Conservation (phyloP, 2,329 filamentous ascomycete genomes). For the Penicillium sp. region DNA sequence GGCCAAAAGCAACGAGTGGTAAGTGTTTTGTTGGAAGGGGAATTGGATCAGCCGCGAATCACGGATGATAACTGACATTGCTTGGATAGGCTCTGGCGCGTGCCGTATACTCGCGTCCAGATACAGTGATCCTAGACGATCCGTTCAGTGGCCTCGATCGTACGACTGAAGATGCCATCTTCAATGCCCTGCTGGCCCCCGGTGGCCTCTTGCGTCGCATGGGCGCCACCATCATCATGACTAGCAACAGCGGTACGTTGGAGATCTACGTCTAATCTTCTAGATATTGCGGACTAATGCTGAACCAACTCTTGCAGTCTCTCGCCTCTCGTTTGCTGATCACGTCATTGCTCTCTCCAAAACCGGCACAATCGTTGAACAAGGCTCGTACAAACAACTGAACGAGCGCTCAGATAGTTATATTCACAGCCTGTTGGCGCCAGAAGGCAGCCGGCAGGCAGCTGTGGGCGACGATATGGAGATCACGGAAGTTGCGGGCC, state of each 20-base stretch:
- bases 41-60: neutral
- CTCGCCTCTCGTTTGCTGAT: neutral
- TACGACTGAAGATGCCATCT: neutral
- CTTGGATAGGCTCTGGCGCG: neutral
- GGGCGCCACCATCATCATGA: neutral
- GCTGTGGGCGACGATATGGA: neutral
- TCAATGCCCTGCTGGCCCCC: neutral
- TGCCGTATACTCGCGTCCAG: neutral
- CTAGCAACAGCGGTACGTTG: neutral
- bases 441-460: neutral
- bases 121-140: neutral
- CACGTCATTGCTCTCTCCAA: neutral
- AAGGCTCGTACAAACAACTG: constrained; percentile 2
- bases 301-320: neutral
- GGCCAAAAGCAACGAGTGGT: constrained; percentile 1
- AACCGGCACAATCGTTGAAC: neutral
- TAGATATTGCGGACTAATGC: neutral
- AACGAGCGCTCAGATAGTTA: constrained; percentile 2
- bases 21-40: neutral
- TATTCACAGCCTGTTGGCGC: neutral
- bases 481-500: neutral
- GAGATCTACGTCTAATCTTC: neutral
- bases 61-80: neutral
- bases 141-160: neutral
- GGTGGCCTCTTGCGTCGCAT: neutral